These are phyloP conservation scores for Vicia faba DNA, from an alignment of 306 rosid genomes.

Conservation along the genomic window DNA sequence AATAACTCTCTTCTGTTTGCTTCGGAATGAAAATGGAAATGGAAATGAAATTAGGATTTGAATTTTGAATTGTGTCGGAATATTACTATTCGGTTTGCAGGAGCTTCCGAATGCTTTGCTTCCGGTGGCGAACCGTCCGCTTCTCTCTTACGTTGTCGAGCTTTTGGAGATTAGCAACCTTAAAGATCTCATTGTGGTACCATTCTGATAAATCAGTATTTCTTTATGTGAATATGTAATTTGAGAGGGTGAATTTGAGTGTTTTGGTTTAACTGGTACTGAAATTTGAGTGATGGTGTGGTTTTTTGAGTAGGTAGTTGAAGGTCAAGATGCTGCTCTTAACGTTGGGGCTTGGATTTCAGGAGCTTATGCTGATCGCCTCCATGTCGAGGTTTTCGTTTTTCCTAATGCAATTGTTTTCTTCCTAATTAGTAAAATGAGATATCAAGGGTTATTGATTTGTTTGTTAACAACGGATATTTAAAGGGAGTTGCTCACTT, in stretches of 20 bases:
- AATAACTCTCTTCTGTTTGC: neutral
- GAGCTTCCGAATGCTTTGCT: conserved; percentile 92
- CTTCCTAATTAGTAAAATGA: neutral
- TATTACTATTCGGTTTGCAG: conserved; percentile 43
- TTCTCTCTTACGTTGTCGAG: conserved; percentile 88
- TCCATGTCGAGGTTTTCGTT: conserved; percentile 63
- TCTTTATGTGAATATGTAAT: neutral
- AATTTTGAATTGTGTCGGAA: neutral
- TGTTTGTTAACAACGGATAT: neutral
- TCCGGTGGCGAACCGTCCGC: conserved; percentile 90
- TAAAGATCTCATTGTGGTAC: conserved; percentile 89
- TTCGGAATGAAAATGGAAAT: neutral
- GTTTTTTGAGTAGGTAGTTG: conserved; percentile 66
- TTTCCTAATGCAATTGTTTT: neutral
- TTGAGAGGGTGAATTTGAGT: neutral
- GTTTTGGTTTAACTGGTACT: conserved; percentile 13
- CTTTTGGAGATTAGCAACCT: conserved; percentile 79
- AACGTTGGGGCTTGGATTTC: conserved; percentile 81
- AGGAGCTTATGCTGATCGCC: conserved; percentile 86
- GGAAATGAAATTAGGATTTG: neutral
- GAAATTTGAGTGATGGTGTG: neutral
- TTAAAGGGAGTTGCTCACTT: neutral
- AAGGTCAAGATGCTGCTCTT: conserved; percentile 78
- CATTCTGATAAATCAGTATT: neutral
- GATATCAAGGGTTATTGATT: neutral